Percentiles rank a stretch among this genome's conserved stretches.
Evolutionary conservation across 2,329 filamentous ascomycete species (phyloP).

Genomic region (Xylaria sp.): DNA sequence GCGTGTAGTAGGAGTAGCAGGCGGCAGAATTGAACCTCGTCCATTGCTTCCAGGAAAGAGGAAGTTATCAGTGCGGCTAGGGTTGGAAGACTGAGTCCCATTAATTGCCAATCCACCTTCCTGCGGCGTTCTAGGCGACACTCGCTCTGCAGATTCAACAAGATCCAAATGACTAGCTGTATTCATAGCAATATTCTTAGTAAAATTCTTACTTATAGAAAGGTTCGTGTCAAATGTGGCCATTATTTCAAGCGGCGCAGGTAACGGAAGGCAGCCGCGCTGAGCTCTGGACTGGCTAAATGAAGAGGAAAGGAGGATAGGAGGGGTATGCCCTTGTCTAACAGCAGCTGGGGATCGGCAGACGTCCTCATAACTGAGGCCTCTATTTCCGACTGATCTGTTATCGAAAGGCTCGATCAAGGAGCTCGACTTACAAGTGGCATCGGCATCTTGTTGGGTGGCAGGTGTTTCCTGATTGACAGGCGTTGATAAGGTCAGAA

Average conservation of each 20-base stretch:
- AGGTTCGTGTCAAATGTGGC: slow-evolving; percentile 44
- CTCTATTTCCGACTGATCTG: slow-evolving; percentile 35
- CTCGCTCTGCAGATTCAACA: slow-evolving; percentile 60
- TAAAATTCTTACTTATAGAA: slow-evolving; percentile 56
- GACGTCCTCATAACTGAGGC: slow-evolving; percentile 35
- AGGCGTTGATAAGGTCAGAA: slow-evolving; percentile 57
- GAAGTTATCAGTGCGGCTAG: slow-evolving; percentile 62
- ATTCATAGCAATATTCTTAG: slow-evolving; percentile 63
- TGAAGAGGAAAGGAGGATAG: slow-evolving; percentile 52
- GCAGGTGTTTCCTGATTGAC: slow-evolving; percentile 48
- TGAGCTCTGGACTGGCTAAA: slow-evolving; percentile 53
- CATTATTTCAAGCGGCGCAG: slow-evolving; percentile 50
- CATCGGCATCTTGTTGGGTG: slow-evolving; percentile 43
- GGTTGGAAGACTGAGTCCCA: slow-evolving; percentile 85
- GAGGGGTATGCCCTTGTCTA: slow-evolving; percentile 50
- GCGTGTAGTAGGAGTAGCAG: slow-evolving; percentile 83
- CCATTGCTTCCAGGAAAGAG: slow-evolving; percentile 52
- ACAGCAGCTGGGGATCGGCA: slow-evolving; percentile 49
- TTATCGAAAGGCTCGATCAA: slow-evolving; percentile 40
- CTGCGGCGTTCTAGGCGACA: slow-evolving; percentile 80
- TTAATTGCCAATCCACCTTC: slow-evolving; percentile 81
- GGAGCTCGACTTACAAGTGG: slow-evolving; percentile 58
- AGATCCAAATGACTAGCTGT: slow-evolving; percentile 71
- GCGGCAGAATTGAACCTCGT: slow-evolving; percentile 63
- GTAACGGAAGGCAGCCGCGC: slow-evolving; percentile 50